Base-by-base conservation (phyloP, 164 flowering plant genomes). In the Malania oleifera region DNA sequence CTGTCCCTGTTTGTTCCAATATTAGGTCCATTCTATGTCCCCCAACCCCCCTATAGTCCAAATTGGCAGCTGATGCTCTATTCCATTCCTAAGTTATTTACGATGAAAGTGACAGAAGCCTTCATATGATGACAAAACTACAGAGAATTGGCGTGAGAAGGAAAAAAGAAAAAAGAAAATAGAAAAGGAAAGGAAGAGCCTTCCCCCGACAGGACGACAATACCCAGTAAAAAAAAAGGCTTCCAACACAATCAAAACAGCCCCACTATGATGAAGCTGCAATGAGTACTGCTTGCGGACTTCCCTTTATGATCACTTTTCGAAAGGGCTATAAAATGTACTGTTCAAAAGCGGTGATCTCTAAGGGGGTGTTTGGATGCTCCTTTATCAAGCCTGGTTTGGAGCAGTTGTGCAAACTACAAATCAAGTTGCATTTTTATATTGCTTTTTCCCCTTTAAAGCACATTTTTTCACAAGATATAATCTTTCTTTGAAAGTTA, bases 131-230 rank as follows among this genome's bases (percentile, higher is more conserved):
- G 70, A 67, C 78, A 77, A 69, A 25, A 57, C 51, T 51, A 59
- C 72, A 65, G 53, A 63, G 61, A 65, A 58, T 51, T 56, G 64
- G 73, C 62, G 72, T 62, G 75, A n/a, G n/a, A 54, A 38, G 49
- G 27, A n/a, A n/a, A n/a, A n/a, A n/a, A n/a, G n/a, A n/a, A n/a
- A n/a, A n/a, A n/a, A n/a, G n/a, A n/a, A n/a, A 53, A 64, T 68
- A 60, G 67, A 68, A 69, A 75, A 68, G 38, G 65, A 67, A 61
- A 63, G 60, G 39, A 20, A 10, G 52, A 37, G 44, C 56, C 48
- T 55, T 43, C n/a, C 38, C 41, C 80, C 79, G 79, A 79, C 83
- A 76, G 31, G 15, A 51, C 60, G 70, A 73, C 77, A 73, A 58
- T 20, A 52, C 63, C 52, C 53, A 35, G 70, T 54, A 49, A 59